Conservation (phyloP, 2,329 filamentous ascomycete genomes). For the Calonectria naviculata region DNA sequence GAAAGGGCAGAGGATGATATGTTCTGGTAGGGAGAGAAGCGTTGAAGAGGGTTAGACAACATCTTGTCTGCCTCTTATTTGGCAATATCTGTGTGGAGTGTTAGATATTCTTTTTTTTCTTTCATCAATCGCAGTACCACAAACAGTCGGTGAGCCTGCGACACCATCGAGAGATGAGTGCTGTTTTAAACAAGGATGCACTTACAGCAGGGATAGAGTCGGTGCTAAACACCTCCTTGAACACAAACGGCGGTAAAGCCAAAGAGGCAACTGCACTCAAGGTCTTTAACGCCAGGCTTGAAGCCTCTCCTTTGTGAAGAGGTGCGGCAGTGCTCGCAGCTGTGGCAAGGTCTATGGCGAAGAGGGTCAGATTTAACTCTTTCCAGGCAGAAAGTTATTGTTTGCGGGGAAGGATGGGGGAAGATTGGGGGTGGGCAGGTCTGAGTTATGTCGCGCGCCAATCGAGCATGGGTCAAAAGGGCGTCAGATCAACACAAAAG, state of each 20-base stretch:
- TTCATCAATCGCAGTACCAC: not conserved
- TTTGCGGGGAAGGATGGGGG: conserved; percentile 38
- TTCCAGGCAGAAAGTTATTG: conserved; percentile 32
- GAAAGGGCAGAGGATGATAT: conserved; percentile 66
- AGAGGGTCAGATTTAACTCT: conserved; percentile 39
- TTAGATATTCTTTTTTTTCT: conserved; percentile 9
- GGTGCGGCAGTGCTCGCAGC: conserved; percentile 16
- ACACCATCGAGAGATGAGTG: not conserved
- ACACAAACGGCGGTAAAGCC: not conserved
- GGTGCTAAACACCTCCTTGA: not conserved
- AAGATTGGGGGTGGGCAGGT: conserved; percentile 33
- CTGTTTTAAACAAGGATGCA: not conserved
- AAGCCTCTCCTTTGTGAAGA: conserved; percentile 25
- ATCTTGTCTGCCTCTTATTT: conserved; percentile 53
- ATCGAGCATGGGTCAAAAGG: conserved; percentile 29
- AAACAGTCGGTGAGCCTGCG: not conserved
- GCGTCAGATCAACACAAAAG: conserved; percentile 35
- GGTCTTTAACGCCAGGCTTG: not conserved
- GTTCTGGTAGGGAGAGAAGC: conserved; percentile 70
- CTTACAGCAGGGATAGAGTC: not conserved
- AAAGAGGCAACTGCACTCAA: not conserved
- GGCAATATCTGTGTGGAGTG: not conserved
- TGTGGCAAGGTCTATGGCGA: conserved; percentile 34
- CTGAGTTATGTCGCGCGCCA: conserved; percentile 35
- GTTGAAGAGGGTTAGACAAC: conserved; percentile 73